phyloP scores from a whole-genome alignment of 257 asterid genomes.

The Jaltomata sinuosa region DNA sequence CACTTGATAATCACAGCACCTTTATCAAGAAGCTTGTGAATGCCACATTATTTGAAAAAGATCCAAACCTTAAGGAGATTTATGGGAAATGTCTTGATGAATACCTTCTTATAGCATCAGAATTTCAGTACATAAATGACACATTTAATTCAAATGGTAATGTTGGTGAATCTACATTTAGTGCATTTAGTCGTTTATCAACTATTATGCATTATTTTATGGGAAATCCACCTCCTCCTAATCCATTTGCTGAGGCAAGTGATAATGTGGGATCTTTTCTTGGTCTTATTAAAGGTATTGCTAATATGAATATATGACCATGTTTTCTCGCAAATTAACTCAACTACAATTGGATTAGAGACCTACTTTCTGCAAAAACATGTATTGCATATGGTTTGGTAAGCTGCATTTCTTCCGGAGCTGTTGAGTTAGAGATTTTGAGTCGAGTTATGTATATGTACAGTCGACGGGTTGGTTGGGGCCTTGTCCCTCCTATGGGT shows the following conservation, averaged over 20 bases:
- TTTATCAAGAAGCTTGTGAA: not conserved
- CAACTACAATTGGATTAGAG: no score
- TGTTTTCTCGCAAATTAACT: no score
- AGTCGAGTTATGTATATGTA: no score
- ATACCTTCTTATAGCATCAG: not conserved
- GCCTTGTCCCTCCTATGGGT: no score
- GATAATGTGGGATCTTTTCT: not conserved
- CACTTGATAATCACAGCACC: not conserved
- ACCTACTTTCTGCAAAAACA: no score
- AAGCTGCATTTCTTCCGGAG: no score
- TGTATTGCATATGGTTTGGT: no score
- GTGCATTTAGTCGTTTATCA: not conserved
- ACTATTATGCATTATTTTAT: not conserved
- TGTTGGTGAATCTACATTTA: not conserved
- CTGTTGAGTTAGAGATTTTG: no score
- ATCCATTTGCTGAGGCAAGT: not conserved
- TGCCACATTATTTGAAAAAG: not conserved
- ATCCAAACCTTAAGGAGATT: not conserved
- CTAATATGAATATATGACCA: not conserved
- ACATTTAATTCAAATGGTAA: not conserved
- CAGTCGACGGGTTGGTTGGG: no score
- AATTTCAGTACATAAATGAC: not conserved
- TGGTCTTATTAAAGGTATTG: not conserved
- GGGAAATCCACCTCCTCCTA: not conserved
- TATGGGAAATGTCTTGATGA: not conserved